These are phyloP conservation scores for Aspergillus sp. DNA, from an alignment of 2,329 filamentous ascomycete species.

Conservation along the genomic window DNA sequence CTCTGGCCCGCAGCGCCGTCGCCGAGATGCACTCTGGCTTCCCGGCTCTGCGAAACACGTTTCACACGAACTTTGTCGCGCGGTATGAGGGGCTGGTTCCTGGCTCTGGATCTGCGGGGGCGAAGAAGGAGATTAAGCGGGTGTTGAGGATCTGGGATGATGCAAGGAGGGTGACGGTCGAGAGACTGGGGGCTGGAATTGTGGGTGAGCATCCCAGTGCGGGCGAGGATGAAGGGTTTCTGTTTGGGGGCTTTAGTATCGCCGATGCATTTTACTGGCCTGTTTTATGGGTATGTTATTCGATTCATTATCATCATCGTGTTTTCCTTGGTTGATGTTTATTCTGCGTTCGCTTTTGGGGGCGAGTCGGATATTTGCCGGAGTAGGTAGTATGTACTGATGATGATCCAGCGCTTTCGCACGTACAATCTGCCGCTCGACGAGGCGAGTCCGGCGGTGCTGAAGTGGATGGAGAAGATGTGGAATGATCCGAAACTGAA, in stretches of 20 bases:
- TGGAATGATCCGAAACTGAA: constrained; percentile 31
- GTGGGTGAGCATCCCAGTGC: background rate
- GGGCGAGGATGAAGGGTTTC: constrained; percentile 31
- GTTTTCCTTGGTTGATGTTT: background rate
- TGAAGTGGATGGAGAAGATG: constrained; percentile 36
- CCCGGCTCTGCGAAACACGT: constrained; percentile 23
- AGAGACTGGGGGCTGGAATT: constrained; percentile 12
- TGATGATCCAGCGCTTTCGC: constrained; percentile 30
- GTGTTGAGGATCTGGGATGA: constrained; percentile 30
- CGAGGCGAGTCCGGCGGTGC: constrained; percentile 24
- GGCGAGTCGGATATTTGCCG: too few relatives aligned
- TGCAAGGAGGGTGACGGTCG: constrained; percentile 23
- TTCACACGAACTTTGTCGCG: constrained; percentile 30
- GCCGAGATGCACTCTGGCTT: constrained; percentile 39
- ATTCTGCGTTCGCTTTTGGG: background rate
- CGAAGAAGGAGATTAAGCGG: constrained; percentile 24
- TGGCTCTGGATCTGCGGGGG: constrained; percentile 18
- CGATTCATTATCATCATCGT: background rate
- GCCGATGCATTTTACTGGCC: constrained; percentile 42
- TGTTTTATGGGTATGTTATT: constrained; percentile 33
- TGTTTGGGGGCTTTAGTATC: constrained; percentile 39
- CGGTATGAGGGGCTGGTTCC: constrained; percentile 33
- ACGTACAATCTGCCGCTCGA: constrained; percentile 31
- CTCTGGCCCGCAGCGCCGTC: constrained; percentile 31
- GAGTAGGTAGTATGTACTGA: background rate